phyloP scores from a whole-genome alignment of 768 basidiomycete genomes.

The Agaricus bisporus region DNA sequence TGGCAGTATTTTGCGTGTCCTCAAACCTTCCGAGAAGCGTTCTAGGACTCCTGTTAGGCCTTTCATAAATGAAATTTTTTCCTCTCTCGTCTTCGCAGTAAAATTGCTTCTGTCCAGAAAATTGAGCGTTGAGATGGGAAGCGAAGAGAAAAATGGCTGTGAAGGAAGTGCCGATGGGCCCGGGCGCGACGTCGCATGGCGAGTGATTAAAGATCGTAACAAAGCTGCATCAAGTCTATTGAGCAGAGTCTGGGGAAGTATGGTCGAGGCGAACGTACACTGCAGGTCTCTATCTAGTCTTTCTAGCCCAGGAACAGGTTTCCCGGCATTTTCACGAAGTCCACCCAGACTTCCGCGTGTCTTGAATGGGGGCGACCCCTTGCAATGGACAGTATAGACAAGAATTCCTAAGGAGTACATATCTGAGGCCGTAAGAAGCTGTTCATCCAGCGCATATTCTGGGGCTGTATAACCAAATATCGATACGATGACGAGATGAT shows the following conservation, averaged over 20 bases:
- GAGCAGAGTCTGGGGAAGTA: not conserved
- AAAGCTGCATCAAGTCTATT: constrained; percentile 47
- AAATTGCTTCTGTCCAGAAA: constrained; percentile 96
- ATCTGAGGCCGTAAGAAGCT: constrained; percentile 81
- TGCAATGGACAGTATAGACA: constrained; percentile 87
- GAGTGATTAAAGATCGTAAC: constrained; percentile 74
- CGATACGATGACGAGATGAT: not conserved
- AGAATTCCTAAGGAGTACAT: constrained; percentile 91
- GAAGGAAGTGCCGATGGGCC: constrained; percentile 76
- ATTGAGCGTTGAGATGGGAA: constrained; percentile 92
- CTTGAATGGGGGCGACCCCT: constrained; percentile 80
- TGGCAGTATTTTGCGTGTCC: constrained; percentile 84
- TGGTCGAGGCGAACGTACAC: constrained; percentile 33
- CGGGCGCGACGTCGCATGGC: constrained; percentile 66
- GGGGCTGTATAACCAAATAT: constrained; percentile 50
- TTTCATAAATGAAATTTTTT: constrained; percentile 95
- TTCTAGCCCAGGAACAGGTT: constrained; percentile 55
- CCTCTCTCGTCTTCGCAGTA: constrained; percentile 88
- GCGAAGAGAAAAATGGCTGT: constrained; percentile 89
- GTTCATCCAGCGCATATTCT: constrained; percentile 90
- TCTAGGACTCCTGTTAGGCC: constrained; percentile 77
- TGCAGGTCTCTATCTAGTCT: constrained; percentile 67
- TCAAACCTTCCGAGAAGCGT: constrained; percentile 82
- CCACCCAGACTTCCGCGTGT: constrained; percentile 72
- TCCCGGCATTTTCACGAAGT: constrained; percentile 65